These are phyloP conservation scores for Kwoniella sp. DNA, from an alignment of 768 basidiomycete species.

Conservation along the genomic window DNA sequence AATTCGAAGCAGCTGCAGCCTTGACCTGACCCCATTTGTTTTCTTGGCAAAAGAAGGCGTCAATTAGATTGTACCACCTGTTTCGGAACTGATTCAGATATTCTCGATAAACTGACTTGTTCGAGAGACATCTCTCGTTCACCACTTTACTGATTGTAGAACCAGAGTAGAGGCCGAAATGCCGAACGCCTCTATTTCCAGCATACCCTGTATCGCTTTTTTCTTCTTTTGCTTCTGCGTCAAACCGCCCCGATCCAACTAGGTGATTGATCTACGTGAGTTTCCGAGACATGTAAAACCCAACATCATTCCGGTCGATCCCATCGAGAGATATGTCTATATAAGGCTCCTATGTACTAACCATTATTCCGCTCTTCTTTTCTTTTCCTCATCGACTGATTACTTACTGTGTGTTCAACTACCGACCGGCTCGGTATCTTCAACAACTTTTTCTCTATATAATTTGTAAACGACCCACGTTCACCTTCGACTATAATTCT, in stretches of 20 bases:
- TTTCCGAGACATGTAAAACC: slow-evolving; percentile 7
- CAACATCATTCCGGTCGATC: not conserved
- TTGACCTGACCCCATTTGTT: not conserved
- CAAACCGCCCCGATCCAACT: not conserved
- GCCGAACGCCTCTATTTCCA: slow-evolving; percentile 18
- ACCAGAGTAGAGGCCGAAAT: not conserved
- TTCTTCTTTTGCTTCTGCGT: not conserved
- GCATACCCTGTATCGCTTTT: not conserved
- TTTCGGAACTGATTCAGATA: slow-evolving; percentile 28
- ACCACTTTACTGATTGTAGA: not conserved
- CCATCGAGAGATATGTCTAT: not conserved
- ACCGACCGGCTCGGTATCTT: slow-evolving; percentile 25
- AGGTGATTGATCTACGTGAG: slow-evolving; percentile 11
- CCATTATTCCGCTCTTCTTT: not conserved
- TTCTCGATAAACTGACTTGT: not conserved
- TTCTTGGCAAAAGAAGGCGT: not conserved
- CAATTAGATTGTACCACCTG: slow-evolving; percentile 4
- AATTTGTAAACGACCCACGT: slow-evolving; percentile 6
- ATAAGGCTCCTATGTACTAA: not conserved
- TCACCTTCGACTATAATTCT: slow-evolving; percentile 10
- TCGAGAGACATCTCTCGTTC: slow-evolving; percentile 1
- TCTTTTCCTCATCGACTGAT: slow-evolving; percentile 23
- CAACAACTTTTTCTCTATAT: not conserved
- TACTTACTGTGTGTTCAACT: slow-evolving; percentile 6
- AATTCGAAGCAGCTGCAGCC: not conserved